A percentile compares a stretch with the other conserved stretches of the same genome.
Conservation (phyloP, 1,284 basidiomycete species). For the Cutaneotrichosporon curvatum region DNA sequence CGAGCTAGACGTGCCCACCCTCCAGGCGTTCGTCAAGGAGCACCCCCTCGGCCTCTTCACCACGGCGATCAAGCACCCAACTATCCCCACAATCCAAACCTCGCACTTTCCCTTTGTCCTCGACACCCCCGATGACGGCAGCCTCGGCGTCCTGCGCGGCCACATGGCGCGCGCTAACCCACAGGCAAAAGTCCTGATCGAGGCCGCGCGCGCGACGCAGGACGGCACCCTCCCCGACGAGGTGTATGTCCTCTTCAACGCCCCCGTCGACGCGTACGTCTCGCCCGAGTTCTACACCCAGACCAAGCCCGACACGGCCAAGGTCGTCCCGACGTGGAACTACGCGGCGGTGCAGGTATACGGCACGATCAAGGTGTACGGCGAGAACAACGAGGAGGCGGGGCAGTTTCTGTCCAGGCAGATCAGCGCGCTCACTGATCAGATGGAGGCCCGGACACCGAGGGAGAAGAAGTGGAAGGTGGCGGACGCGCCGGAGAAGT, state of each 20-base stretch:
- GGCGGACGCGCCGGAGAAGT: constrained; percentile 41
- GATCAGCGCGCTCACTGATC: constrained; percentile 30
- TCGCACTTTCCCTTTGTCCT: constrained; percentile 49
- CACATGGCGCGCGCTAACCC: constrained; percentile 46
- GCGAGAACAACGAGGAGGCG: constrained; percentile 17
- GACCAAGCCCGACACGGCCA: constrained; percentile 42
- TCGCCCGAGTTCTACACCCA: constrained; percentile 41
- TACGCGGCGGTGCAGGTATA: constrained; percentile 46
- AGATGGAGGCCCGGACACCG: constrained; percentile 20
- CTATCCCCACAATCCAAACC: constrained; percentile 42
- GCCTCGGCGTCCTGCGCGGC: constrained; percentile 25
- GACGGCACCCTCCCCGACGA: constrained; percentile 26
- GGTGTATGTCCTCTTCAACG: constrained; percentile 42
- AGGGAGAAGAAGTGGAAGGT: constrained; percentile 40
- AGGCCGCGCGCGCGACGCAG: constrained; percentile 5
- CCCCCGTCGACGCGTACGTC: constrained; percentile 40
- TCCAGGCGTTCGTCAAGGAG: constrained; percentile 44
- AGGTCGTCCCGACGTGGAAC: constrained; percentile 47
- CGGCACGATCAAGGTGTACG: constrained; percentile 30
- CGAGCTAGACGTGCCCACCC: constrained; percentile 41
- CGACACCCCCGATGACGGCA: constrained; percentile 18
- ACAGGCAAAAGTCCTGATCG: constrained; percentile 37
- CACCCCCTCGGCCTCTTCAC: constrained; percentile 48
- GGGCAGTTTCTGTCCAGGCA: constrained; percentile 31
- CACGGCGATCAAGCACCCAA: constrained; percentile 40